Base-by-base conservation (phyloP, 768 basidiomycete genomes). In the Boletus eberwhitei region DNA sequence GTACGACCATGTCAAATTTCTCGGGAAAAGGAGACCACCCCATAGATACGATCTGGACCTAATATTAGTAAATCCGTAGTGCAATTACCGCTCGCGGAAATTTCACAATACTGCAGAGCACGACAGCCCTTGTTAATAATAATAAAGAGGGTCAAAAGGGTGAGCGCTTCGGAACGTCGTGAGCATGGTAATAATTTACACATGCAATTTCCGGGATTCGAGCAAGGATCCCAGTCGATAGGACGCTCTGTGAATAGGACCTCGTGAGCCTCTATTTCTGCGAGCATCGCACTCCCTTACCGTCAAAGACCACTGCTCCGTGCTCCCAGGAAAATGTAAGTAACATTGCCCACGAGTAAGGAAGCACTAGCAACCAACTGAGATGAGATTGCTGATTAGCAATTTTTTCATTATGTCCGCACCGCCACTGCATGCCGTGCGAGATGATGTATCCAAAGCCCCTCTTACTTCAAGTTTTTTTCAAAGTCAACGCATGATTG, bases 71-170 rank as follows among this genome's bases (percentile, higher is more conserved):
- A 61, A 61, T 55, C 54, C 51, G 54, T 55, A 55, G 52, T 41
- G 48, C 60, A 67, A 68, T 68, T 64, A 64, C 70, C 64, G 64
- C 59, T 56, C 50, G 40, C 61, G 64, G 66, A 62, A 57, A 65
- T 71, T 61, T 66, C 55, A 58, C 59, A 32, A 40, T 58, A 57
- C 65, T 65, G 63, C 49, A 53, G 61, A 48, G 43, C 44, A 59
- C 31, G 56, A 59, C 53, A 56, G 38, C 50, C 58, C 39, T 29
- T 50, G 51, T 45, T 55, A 38, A 57, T 55, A 26, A 29, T 3
- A 13, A 19, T 12, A 37, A 48, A 50, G 19, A 24, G 39, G 43
- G 35, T 35, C 37, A 21, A 48, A 41, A 52, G 39, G 26, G 49
- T 54, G 53, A 57, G 48, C 41, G 29, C 34, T 48, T 37, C 4